Conservation (phyloP, 768 basidiomycete genomes). For the Agrocybe praecox region DNA sequence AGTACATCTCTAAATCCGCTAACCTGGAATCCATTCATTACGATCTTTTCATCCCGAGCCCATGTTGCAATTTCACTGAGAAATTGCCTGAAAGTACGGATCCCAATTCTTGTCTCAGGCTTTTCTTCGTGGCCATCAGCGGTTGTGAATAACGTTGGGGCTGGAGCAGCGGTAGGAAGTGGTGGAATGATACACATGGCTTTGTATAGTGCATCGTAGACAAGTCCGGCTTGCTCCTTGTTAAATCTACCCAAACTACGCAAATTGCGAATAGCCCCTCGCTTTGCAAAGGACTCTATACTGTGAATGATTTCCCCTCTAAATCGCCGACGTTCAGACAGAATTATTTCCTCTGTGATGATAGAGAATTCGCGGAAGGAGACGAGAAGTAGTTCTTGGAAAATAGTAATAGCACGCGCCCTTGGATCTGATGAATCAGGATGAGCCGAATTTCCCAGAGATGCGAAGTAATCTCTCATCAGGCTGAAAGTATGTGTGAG, state of each 20-base stretch:
- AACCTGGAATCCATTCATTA: constrained; percentile 90
- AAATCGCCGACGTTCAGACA: constrained; percentile 81
- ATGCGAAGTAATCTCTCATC: constrained; percentile 94
- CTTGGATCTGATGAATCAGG: constrained; percentile 87
- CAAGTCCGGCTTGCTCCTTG: constrained; percentile 84
- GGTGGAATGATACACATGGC: constrained; percentile 80
- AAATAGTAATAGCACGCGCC: constrained; percentile 90
- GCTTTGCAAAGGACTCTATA: constrained; percentile 93
- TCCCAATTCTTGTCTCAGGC: constrained; percentile 87
- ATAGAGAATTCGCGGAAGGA: constrained; percentile 98
- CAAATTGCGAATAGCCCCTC: constrained; percentile 87
- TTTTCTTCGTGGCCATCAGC: constrained; percentile 69
- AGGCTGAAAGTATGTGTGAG: constrained; percentile 50
- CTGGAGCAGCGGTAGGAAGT: constrained; percentile 50
- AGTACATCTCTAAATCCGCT: constrained; percentile 5
- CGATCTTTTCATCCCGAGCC: constrained; percentile 93
- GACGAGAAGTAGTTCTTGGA: constrained; percentile 95
- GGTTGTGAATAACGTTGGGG: constrained; percentile 56
- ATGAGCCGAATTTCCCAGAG: constrained; percentile 92
- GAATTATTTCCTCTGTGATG: constrained; percentile 94
- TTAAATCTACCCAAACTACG: constrained; percentile 76
- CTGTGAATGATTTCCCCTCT: constrained; percentile 88
- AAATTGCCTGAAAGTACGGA: constrained; percentile 86
- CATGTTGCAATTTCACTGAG: constrained; percentile 92
- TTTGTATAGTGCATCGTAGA: constrained; percentile 93